phyloP scores from a whole-genome alignment of 768 basidiomycete genomes.

The Termitomyces sp. region DNA sequence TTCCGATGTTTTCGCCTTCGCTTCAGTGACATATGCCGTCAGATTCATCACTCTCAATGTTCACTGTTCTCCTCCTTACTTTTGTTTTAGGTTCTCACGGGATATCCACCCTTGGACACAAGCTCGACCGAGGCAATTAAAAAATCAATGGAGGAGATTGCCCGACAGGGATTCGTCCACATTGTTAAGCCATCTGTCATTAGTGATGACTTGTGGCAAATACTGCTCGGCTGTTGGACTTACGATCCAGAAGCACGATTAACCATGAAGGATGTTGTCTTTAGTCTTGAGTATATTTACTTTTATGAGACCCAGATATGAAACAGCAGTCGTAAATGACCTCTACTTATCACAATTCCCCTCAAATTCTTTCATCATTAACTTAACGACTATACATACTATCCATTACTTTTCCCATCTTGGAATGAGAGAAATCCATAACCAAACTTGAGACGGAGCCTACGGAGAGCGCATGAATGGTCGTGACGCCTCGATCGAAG shows the following conservation, averaged over 20 bases:
- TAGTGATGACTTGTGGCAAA: not conserved
- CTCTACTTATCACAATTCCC: too few relatives aligned
- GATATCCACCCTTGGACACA: not conserved
- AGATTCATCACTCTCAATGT: not conserved
- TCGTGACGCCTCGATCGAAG: too few relatives aligned
- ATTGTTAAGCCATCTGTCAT: not conserved
- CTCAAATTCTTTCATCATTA: too few relatives aligned
- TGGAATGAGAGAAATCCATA: too few relatives aligned
- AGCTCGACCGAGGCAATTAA: not conserved
- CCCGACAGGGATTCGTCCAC: too few relatives aligned
- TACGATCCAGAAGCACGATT: not conserved
- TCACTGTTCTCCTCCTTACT: not conserved
- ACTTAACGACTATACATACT: too few relatives aligned
- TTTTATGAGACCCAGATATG: too few relatives aligned
- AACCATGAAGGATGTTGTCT: conserved; percentile 3
- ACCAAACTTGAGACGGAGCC: too few relatives aligned
- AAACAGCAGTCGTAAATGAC: too few relatives aligned
- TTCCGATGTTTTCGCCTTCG: conserved; percentile 14
- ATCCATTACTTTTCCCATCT: too few relatives aligned
- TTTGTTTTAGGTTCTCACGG: conserved; percentile 8
- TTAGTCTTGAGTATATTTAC: conserved; percentile 7
- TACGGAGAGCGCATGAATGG: too few relatives aligned
- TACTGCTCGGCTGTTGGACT: conserved; percentile 5
- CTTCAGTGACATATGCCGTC: conserved; percentile 8
- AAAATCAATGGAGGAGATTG: not conserved